Evolutionary conservation across 495 filamentous ascomycete species (phyloP), one percentile per base, ranked within the genome.

Genomic region (Lichina pygmaea): DNA sequence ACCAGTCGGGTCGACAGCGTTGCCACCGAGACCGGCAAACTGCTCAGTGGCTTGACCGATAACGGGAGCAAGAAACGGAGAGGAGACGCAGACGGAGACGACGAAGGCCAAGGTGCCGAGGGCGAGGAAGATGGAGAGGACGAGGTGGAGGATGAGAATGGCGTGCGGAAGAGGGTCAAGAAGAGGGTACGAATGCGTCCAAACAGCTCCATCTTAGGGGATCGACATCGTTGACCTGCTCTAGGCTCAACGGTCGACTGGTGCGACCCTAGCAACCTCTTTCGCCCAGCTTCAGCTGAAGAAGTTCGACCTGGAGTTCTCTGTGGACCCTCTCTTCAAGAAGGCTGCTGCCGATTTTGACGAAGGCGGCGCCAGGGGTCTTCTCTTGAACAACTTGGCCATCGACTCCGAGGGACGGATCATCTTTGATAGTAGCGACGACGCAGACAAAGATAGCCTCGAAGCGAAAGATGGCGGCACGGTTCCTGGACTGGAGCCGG

Each of bases 281-380:
- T 95, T 95, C 56, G 69, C 78, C 15, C 74, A 84, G 2, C 56
- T 99, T 45, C 84, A 91, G 58, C 66, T 95, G 42, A 95, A 99
- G 57, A 95, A 95, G 55, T 82, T 95, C 50, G 89, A 99, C 51
- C 71, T 95, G 33, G 89, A 99, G 54, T 93, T 99, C 50, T 78
- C 84, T 1, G 89, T 99, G 24, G 89, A 99, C 53, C 89, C 89
- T 4, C 62, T 99, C 7, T 99, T 95, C 70, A 95, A 95, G 57
- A 99, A 99, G 54, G 91, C 85, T 0, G 86, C 86, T 3, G 89
- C 89, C 17, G 89, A 99, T 58, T 95, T 95, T 54, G 89, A 99
- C 54, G 89, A 99, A 62, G 89, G 89, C 24, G 89, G 89, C 44
- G 91, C 91, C 13, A 99, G 95, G 61, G 89, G 89, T 3, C 66